phyloP scores from a whole-genome alignment of 495 filamentous ascomycete genomes.

The Xanthoparmelia taractica region DNA sequence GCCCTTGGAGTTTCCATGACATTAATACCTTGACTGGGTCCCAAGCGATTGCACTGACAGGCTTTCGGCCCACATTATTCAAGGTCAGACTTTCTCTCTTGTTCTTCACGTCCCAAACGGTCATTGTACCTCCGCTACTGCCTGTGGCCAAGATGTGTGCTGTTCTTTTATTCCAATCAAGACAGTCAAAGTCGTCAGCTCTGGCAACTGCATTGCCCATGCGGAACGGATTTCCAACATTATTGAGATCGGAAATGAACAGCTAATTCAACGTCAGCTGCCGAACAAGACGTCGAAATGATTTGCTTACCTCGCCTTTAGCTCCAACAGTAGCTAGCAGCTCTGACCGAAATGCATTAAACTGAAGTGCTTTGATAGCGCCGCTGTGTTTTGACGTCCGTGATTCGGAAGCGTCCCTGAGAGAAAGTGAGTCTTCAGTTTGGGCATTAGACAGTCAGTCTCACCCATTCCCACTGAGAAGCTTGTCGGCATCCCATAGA shows the following conservation, averaged over 20 bases:
- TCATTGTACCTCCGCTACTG: constrained; percentile 89
- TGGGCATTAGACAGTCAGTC: constrained; percentile 9
- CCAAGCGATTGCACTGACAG: constrained; percentile 94
- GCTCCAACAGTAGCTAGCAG: constrained; percentile 87
- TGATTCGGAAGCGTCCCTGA: constrained; percentile 69
- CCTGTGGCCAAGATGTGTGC: constrained; percentile 93
- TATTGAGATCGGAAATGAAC: constrained; percentile 88
- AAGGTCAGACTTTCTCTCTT: constrained; percentile 94
- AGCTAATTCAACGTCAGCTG: constrained; percentile 37
- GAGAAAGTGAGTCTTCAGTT: constrained; percentile 1
- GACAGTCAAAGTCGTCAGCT: constrained; percentile 85
- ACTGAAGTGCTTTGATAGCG: constrained; percentile 90
- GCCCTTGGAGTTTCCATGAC: constrained; percentile 7
- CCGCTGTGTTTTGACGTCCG: constrained; percentile 88
- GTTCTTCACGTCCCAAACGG: constrained; percentile 95
- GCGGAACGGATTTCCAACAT: constrained; percentile 77
- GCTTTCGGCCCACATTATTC: constrained; percentile 84
- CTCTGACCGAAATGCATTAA: constrained; percentile 90
- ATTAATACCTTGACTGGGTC: constrained; percentile 67
- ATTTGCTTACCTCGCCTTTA: constrained; percentile 59
- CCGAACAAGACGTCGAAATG: neutral
- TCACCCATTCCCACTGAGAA: constrained; percentile 55
- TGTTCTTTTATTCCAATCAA: constrained; percentile 99
- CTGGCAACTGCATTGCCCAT: constrained; percentile 80
- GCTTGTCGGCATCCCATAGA: constrained; percentile 89